Conservation (phyloP, 306 rosid genomes). For the Malus fusca region DNA sequence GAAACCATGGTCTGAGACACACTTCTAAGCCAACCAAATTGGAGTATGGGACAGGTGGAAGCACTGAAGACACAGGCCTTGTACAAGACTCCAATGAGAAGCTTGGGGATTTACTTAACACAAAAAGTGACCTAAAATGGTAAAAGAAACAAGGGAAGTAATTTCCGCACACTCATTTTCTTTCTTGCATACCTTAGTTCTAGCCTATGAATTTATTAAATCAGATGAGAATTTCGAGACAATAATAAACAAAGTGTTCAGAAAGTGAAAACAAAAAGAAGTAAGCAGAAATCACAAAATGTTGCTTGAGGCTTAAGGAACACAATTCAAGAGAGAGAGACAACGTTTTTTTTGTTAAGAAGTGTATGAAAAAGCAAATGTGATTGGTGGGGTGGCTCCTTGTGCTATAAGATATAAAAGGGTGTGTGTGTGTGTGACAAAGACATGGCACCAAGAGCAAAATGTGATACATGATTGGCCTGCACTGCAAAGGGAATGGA, state of each 20-base stretch:
- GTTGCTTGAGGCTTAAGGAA: conserved; percentile 21
- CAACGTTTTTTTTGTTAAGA: conserved; percentile 2
- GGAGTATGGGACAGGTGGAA: conserved; percentile 36
- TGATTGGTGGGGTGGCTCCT: conserved; percentile 66
- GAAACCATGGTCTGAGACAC: conserved; percentile 24
- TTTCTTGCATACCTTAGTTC: not conserved
- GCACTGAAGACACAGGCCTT: conserved; percentile 20
- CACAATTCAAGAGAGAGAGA: not conserved
- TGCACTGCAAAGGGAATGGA: conserved; percentile 17
- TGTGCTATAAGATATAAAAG: conserved; percentile 42
- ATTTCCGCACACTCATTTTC: too few relatives aligned
- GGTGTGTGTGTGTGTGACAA: conserved; percentile 27
- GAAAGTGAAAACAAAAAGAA: not conserved
- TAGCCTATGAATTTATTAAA: too few relatives aligned
- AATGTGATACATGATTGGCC: conserved; percentile 28
- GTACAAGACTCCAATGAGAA: conserved; percentile 24
- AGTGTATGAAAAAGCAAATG: conserved; percentile 41
- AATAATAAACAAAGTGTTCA: too few relatives aligned
- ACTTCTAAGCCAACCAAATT: conserved; percentile 75
- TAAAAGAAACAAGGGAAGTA: conserved; percentile 4
- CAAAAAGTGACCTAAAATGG: conserved; percentile 40
- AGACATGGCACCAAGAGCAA: conserved; percentile 54
- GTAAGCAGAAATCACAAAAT: not conserved
- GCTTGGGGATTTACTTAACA: conserved; percentile 35
- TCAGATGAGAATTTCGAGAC: too few relatives aligned